These are phyloP conservation scores for Trichoderma harzianum DNA, from an alignment of 2,329 filamentous ascomycete species.

Conservation along the genomic window DNA sequence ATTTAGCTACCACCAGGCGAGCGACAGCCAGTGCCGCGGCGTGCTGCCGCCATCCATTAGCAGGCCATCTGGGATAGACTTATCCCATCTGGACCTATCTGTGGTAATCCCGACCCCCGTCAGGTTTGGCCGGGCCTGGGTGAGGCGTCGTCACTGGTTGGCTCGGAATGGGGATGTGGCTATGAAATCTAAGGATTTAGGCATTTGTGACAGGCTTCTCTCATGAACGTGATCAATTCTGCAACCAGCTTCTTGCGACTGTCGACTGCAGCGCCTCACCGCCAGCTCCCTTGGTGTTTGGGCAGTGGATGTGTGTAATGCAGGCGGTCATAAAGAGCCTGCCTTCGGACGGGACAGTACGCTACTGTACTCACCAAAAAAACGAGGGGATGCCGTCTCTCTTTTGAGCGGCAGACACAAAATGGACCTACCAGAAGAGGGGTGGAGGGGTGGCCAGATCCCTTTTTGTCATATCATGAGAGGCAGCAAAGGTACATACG, in stretches of 20 bases:
- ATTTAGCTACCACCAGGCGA: conserved; percentile 13
- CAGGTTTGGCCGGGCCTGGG: not conserved
- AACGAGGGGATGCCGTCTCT: not conserved
- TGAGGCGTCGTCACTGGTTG: conserved; percentile 5
- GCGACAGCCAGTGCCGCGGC: conserved; percentile 1
- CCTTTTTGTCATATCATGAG: conserved; percentile 11
- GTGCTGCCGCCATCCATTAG: not conserved
- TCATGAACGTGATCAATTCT: conserved; percentile 1
- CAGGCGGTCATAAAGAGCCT: not conserved
- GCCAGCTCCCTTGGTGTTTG: not conserved
- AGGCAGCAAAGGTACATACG: not conserved
- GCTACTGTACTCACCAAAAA: not conserved
- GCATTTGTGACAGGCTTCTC: conserved; percentile 5
- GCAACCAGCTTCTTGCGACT: not conserved
- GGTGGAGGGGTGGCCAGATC: conserved; percentile 1
- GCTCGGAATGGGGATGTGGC: conserved; percentile 5
- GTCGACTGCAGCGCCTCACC: not conserved
- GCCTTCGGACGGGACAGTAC: not conserved
- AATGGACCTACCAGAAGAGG: not conserved
- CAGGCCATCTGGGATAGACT: not conserved
- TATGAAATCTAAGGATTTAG: conserved; percentile 4
- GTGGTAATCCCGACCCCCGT: not conserved
- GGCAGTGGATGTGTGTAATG: not conserved
- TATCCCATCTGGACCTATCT: not conserved
- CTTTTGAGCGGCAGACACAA: not conserved